phyloP scores from a whole-genome alignment of 106 monocot genomes.

The Vanilla planifolia region DNA sequence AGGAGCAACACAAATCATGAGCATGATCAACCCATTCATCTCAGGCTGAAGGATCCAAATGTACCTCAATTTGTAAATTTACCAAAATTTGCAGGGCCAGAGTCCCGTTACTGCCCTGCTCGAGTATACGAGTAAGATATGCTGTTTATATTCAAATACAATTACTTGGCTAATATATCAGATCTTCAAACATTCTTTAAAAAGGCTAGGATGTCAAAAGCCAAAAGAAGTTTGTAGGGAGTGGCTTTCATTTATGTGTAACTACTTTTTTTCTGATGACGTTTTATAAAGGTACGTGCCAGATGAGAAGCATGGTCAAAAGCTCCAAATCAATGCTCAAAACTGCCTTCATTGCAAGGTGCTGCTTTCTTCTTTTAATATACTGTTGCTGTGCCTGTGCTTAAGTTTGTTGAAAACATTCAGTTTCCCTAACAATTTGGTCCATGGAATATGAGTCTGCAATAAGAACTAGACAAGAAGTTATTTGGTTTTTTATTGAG shows the following conservation, averaged over 20 bases:
- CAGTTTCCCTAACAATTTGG: too few species aligned
- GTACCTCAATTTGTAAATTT: conserved; percentile 70
- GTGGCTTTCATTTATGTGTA: neutral
- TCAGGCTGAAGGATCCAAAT: conserved; percentile 56
- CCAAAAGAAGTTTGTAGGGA: neutral
- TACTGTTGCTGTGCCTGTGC: neutral
- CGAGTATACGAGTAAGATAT: conserved; percentile 88
- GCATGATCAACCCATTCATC: conserved; percentile 93
- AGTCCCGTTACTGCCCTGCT: conserved; percentile 92
- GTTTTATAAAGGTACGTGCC: conserved; percentile 56
- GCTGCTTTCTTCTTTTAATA: conserved; percentile 1
- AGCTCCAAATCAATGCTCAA: conserved; percentile 98
- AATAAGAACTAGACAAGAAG: too few species aligned
- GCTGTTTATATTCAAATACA: neutral
- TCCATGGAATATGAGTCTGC: too few species aligned
- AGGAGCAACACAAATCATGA: conserved; percentile 99
- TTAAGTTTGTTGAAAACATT: too few species aligned
- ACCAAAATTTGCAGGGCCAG: conserved; percentile 69
- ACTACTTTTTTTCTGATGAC: neutral
- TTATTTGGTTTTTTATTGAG: too few species aligned
- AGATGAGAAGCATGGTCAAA: conserved; percentile 59
- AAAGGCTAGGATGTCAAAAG: neutral
- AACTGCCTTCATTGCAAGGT: conserved; percentile 99
- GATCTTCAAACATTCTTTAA: too few species aligned
- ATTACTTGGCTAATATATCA: neutral